Evolutionary conservation across 768 basidiomycete genomes (phyloP).

Genomic region (Pholiota molesta): DNA sequence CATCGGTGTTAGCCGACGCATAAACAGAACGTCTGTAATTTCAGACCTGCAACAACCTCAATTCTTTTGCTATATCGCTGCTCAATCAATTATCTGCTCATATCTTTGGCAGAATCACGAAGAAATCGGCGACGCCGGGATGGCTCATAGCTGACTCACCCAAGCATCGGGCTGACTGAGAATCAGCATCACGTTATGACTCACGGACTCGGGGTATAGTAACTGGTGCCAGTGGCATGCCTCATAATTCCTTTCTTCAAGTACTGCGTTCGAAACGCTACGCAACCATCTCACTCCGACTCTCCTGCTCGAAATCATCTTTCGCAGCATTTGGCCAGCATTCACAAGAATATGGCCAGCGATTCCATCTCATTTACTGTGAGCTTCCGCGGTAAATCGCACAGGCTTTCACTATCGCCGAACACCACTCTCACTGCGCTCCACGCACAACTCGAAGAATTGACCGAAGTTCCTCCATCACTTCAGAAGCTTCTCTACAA

Average conservation of each 20-base stretch:
- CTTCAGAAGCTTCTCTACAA: slow-evolving; percentile 77
- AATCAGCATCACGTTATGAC: slow-evolving; percentile 16
- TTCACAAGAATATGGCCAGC: slow-evolving; percentile 8
- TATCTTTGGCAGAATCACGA: background rate
- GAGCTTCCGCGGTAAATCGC: slow-evolving; percentile 49
- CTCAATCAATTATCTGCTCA: background rate
- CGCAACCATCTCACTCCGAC: background rate
- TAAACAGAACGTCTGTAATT: background rate
- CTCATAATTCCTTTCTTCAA: background rate
- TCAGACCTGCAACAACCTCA: background rate
- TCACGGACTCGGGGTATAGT: slow-evolving; percentile 12
- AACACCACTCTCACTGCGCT: slow-evolving; percentile 56
- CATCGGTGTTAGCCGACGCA: background rate
- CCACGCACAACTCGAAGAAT: slow-evolving; percentile 54
- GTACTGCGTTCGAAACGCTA: background rate
- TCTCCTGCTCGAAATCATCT: background rate
- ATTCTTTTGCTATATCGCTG: background rate
- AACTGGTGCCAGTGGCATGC: no score
- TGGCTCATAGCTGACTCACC: slow-evolving; percentile 12
- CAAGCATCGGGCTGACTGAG: slow-evolving; percentile 13
- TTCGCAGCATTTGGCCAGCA: no score
- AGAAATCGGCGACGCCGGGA: background rate
- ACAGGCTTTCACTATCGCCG: slow-evolving; percentile 51
- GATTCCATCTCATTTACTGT: slow-evolving; percentile 33
- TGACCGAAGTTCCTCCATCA: slow-evolving; percentile 65